Conservation (phyloP, 257 asterid species). For the Rehmannia glutinosa region DNA sequence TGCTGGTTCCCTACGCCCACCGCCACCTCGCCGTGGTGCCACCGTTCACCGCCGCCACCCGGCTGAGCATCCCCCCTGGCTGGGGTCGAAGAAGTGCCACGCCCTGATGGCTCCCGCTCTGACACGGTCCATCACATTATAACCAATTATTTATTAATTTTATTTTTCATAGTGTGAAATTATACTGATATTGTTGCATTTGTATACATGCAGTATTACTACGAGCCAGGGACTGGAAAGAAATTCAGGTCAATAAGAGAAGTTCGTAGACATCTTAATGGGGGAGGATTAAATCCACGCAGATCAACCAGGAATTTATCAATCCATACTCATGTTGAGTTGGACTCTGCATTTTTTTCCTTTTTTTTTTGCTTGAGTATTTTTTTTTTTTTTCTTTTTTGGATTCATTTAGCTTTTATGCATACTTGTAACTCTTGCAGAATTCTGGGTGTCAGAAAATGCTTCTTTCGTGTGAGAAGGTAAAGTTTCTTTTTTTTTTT, state of each 20-base stretch:
- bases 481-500: not conserved
- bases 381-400: not conserved
- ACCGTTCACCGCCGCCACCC: not conserved
- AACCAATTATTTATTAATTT: not conserved
- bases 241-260: conserved; percentile 61
- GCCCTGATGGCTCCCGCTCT: conserved; percentile 39
- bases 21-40: conserved; percentile 32
- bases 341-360: not conserved
- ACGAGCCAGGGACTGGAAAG: conserved; percentile 68
- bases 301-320: no score
- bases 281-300: conserved; percentile 22
- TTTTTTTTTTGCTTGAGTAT: not conserved
- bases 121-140: conserved; percentile 46
- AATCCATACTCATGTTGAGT: conserved; percentile 7
- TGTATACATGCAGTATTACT: conserved; percentile 64
- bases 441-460: not conserved
- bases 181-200: not conserved
- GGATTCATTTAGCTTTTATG: no score
- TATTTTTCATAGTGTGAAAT: not conserved
- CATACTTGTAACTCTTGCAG: not conserved
- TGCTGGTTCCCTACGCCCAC: conserved; percentile 31
- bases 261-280: conserved; percentile 46
- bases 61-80: conserved; percentile 43
- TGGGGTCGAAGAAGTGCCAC: conserved; percentile 71
- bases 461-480: conserved; percentile 3